A percentile compares a stretch with the other conserved stretches of the same genome.
phyloP scores from a whole-genome alignment of 2,329 filamentous ascomycete genomes.

The Claviceps capensis region DNA sequence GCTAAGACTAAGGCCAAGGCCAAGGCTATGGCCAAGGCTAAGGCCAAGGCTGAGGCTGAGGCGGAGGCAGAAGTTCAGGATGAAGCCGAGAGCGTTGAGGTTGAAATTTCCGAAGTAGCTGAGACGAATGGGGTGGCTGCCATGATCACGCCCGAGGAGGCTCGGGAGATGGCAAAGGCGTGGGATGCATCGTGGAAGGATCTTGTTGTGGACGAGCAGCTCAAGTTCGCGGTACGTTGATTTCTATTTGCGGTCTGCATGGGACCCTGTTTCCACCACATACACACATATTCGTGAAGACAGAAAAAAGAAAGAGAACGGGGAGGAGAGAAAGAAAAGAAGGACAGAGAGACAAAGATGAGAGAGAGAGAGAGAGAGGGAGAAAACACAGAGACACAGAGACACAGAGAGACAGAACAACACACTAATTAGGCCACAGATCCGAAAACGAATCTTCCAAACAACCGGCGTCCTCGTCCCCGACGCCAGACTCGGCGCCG shows the following conservation, averaged over 20 bases:
- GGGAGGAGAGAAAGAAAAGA: not conserved
- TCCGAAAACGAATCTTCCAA: conserved; percentile 68
- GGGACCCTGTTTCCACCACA: not conserved
- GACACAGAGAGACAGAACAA: no score
- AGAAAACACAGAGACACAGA: not conserved
- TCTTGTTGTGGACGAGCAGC: conserved; percentile 39
- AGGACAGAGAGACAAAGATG: not conserved
- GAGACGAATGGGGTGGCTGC: not conserved
- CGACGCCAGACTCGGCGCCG: conserved; percentile 50
- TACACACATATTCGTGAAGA: no score
- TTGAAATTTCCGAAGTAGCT: no score
- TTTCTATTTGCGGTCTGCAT: not conserved
- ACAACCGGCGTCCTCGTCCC: conserved; percentile 65
- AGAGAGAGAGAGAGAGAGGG: not conserved
- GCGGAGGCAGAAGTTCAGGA: conserved; percentile 33
- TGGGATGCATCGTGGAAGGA: conserved; percentile 45
- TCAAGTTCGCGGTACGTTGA: conserved; percentile 61
- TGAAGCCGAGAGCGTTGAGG: not conserved
- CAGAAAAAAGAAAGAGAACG: not conserved
- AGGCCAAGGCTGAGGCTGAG: conserved; percentile 22
- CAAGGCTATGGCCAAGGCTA: rapidly evolving
- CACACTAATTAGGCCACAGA: conserved; percentile 30
- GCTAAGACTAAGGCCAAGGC: not conserved
- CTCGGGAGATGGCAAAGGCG: conserved; percentile 25
- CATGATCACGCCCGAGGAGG: conserved; percentile 19